Evolutionary conservation across 768 basidiomycete species (phyloP).

Genomic region (Hygrophorus pudorinus): DNA sequence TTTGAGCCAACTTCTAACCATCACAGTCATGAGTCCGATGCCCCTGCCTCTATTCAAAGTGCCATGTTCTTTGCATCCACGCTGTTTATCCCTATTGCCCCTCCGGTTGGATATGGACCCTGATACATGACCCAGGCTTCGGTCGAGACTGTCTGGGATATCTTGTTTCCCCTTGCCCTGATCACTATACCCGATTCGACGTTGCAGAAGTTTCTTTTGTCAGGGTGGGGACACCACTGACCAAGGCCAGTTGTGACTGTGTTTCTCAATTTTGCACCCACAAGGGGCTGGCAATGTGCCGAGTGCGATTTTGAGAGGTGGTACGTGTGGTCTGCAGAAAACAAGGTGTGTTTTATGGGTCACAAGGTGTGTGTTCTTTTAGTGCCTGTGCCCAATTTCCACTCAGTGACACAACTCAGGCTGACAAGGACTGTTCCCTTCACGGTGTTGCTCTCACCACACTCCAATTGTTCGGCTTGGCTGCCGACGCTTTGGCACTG

Average conservation of each 20-base stretch:
- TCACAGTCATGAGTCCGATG: too few relatives aligned
- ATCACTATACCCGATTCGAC: slow-evolving; percentile 92
- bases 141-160: not conserved
- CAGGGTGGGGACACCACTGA: slow-evolving; percentile 58
- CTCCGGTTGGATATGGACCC: not conserved
- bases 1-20: too few relatives aligned
- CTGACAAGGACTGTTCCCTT: too few relatives aligned
- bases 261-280: slow-evolving; percentile 73
- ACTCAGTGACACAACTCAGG: too few relatives aligned
- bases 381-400: too few relatives aligned
- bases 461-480: too few relatives aligned
- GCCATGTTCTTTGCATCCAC: too few relatives aligned
- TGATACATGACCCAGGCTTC: not conserved
- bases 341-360: slow-evolving; percentile 82
- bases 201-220: slow-evolving; percentile 88
- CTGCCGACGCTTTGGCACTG: too few relatives aligned
- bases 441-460: too few relatives aligned
- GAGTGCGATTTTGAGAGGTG: slow-evolving; percentile 75
- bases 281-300: slow-evolving; percentile 58
- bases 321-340: slow-evolving; percentile 60
- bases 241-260: slow-evolving; percentile 59
- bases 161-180: slow-evolving; percentile 19
- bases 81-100: not conserved
- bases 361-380: slow-evolving; percentile 74
- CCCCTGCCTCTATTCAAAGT: too few relatives aligned